phyloP scores from a whole-genome alignment of 2,329 filamentous ascomycete genomes.

The Lizonia empirigonia region DNA sequence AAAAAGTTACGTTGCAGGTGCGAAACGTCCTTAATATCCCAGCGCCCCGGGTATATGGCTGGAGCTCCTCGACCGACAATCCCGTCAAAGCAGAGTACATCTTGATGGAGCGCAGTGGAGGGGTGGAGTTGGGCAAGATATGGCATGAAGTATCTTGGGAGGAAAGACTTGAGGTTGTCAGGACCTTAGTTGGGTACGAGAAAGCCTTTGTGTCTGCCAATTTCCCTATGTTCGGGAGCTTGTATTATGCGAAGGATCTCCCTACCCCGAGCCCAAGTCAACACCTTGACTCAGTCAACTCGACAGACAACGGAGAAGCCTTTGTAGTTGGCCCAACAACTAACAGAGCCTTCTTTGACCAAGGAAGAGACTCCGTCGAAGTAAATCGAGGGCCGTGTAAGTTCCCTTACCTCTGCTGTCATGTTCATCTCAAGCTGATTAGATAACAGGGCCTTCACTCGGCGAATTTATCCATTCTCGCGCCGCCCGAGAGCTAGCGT shows the following conservation, averaged over 20 bases:
- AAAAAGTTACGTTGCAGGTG: constrained; percentile 24
- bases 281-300: constrained; percentile 24
- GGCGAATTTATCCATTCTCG: constrained; percentile 41
- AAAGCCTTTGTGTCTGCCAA: constrained; percentile 39
- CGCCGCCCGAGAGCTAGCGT: constrained; percentile 43
- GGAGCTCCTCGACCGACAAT: constrained; percentile 39
- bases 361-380: constrained; percentile 24
- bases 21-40: constrained; percentile 39
- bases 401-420: constrained; percentile 11
- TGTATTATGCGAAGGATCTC: constrained; percentile 45
- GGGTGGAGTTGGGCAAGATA: constrained; percentile 36
- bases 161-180: constrained; percentile 34
- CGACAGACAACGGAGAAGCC: constrained; percentile 23
- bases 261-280: constrained; percentile 11
- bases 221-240: constrained; percentile 34
- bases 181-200: constrained; percentile 37
- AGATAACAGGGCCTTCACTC: constrained; percentile 23
- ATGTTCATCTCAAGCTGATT: constrained; percentile 21
- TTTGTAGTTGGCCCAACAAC: constrained; percentile 47
- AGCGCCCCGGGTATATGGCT: constrained; percentile 41
- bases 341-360: constrained; percentile 23
- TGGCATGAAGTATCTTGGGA: constrained; percentile 38
- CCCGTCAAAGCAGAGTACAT: constrained; percentile 44
- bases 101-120: constrained; percentile 38
- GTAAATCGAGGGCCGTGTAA: constrained; percentile 26